Evolutionary conservation across 1,284 basidiomycete genomes (phyloP), one percentile per base, ranked within the genome.

Genomic region (Fomitopsis palustris): DNA sequence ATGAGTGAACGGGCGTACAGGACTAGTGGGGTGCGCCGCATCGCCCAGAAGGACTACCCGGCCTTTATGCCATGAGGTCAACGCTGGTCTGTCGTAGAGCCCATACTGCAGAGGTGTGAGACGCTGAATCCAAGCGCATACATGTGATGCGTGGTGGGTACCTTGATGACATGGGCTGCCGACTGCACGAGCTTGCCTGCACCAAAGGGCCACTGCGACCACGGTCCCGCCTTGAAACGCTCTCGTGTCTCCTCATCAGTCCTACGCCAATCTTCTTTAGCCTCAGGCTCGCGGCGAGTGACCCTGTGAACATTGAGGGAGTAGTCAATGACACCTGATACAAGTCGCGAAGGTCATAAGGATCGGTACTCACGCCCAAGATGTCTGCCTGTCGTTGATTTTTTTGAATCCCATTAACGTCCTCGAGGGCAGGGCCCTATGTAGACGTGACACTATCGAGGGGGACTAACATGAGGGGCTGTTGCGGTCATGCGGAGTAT

Each of bases 1-100:
- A 21, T 14, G 51, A 9, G 23, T 27, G 23, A 19, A 16, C 2
- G 35, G 8, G 56, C 65, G 7, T 54, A 74, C 73, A 2, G 72
- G 72, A 56, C 70, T 72, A 3, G 73, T 74, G 8, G 73, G 73
- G 56, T 75, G 73, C 4, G 73, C 73, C 12, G 73, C 73, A 53
- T 75, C 73, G 0, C 73, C 73, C 4, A 75, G 64, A 14, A 75
- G 66, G 21, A 70, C 66, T 12, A 74, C 70, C 41, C 72, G 65
- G 14, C 71, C 68, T 42, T 72, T 72, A 64, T 79, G 75, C 80
- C 80, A 81, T 3, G 72, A 70, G 42, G 68, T 63, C 27, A 81
- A 65, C 56, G 78, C 74, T 3, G 77, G 77, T 16, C 80, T 74
- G 60, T 81, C 79, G 60, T 81, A 81, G 31, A 81, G 61, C 7